Evolutionary conservation across 2,329 filamentous ascomycete genomes (phyloP), one percentile per base, ranked within the genome.

Genomic region (Epichloe baconii): DNA sequence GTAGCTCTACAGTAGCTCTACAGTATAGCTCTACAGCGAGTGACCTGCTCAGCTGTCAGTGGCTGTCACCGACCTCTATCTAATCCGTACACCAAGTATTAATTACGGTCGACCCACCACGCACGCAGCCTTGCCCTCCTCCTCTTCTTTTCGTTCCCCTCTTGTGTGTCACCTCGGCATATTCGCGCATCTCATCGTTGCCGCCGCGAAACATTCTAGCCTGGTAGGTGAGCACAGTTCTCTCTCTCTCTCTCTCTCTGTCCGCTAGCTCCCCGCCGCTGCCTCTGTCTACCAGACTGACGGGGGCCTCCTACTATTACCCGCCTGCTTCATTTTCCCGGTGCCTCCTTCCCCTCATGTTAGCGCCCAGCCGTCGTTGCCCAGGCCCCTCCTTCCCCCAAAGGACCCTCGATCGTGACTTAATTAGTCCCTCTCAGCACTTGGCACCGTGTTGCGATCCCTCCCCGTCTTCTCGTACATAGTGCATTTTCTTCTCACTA

Each of bases 41-140:
- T 37, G 47, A 49, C 47, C 47, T 44, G 31, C 40, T 43, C 48
- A 38, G 41, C 47, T 38, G 41, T 38, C 48, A 38, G 41, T 10
- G 5, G 41, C 47, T 38, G 41, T 38, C 48, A 38, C 48, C 15
- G 5, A 37, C 14, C 34, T 36, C 21, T 34, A 31, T 3, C 1
- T 19, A 19, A 2, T 2, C 19, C 19, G 19, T 19, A 21, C 35
- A 12, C 31, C 23, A 38, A 47, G 14, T 37, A 7, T 15, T 19
- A 11, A 7, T 15, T 19, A 11, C 19, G 35, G 14, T 15, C n/a
- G 21, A 19, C 38, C n/a, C 31, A 45, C 26, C 43, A n/a, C 43
- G 15, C 47, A 14, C 37, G 15, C 38, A 43, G 47, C 40, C 26
- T 42, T 43, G 26, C 19, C 17, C 31, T 15, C 17, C 31, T 15